Evolutionary conservation across 1,139 yeast species (phyloP), one percentile per base, ranked within the genome.

Genomic region (Geotrichum australiense): DNA sequence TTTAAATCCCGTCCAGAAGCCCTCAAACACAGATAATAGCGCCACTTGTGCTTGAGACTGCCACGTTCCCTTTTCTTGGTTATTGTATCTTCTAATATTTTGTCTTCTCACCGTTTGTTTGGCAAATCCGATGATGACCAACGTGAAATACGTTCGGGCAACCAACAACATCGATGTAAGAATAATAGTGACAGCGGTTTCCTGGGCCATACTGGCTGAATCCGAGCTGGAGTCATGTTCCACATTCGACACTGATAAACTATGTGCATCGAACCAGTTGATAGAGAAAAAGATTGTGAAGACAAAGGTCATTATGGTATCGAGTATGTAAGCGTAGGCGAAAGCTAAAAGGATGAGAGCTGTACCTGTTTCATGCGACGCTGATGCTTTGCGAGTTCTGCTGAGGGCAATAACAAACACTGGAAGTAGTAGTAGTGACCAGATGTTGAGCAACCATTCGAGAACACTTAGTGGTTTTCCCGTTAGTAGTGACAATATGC

Each of bases 401-500:
- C 66, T 62, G 20, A 77, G 64, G 41, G 71, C 70, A 35, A 66
- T 57, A 5, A 78, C 66, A 58, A 80, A 85, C 45, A 82, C 68
- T n/a, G 87, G 80, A 39, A 86, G 65, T 18, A 78, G 68, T 3
- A 73, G 45, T 14, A 85, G 66, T 3, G 94, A 80, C 51, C 80
- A 62, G 28, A 80, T 57, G 61, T 89, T 86, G 54, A 81, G 76
- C 1, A 82, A 52, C 94, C 96, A 84, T 58, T 91, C 96, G 68
- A 82, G 68, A 48, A 78, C 76, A 49, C 79, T 80, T 46, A 89
- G 71, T 2, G 93, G 94, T 56, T 87, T 96, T 1, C 96, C 70
- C 0, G 96, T 89, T 56, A 91, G 73, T 33, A 91, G 64, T 1
- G 97, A 87, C 26, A 89, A 67, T 31, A 89, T 68, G 22, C 97